Percentiles rank a stretch among this genome's conserved stretches.
These are phyloP conservation scores for Leucosporidium scottii DNA, from an alignment of 768 basidiomycete genomes.

Conservation along the genomic window DNA sequence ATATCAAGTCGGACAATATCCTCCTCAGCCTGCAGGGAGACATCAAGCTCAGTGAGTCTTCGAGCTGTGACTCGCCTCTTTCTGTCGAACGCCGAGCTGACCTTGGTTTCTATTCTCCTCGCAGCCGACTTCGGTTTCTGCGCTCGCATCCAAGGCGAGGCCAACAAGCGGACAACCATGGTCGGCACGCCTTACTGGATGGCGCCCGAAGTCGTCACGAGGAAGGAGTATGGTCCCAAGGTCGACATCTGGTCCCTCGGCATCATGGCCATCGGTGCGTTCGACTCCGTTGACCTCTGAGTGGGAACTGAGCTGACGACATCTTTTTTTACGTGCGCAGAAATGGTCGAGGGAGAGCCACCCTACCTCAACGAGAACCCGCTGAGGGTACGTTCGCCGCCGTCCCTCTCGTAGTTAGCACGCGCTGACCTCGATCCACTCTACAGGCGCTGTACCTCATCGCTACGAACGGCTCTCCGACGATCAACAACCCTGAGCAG, in stretches of 20 bases:
- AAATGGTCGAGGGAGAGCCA: slow-evolving; percentile 92
- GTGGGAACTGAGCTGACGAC: not conserved
- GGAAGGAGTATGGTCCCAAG: slow-evolving; percentile 86
- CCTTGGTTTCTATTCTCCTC: not conserved
- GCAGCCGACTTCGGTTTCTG: slow-evolving; percentile 86
- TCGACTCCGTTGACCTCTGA: not conserved
- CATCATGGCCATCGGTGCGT: slow-evolving; percentile 68
- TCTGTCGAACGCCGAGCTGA: not conserved
- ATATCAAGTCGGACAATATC: slow-evolving; percentile 99
- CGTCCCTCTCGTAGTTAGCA: not conserved
- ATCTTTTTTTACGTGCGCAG: slow-evolving; percentile 39
- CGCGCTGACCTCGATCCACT: slow-evolving; percentile 58
- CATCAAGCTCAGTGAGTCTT: slow-evolving; percentile 86
- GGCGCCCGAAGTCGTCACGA: slow-evolving; percentile 88
- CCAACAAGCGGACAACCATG: slow-evolving; percentile 89
- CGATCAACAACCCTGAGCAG: slow-evolving; percentile 81
- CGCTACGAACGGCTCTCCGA: slow-evolving; percentile 95
- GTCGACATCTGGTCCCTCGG: slow-evolving; percentile 98
- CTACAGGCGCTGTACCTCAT: slow-evolving; percentile 90
- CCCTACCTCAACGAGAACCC: slow-evolving; percentile 74
- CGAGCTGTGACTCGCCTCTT: slow-evolving; percentile 1
- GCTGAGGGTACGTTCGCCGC: not conserved
- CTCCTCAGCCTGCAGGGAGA: slow-evolving; percentile 85
- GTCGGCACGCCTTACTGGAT: slow-evolving; percentile 99
- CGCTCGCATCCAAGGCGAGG: slow-evolving; percentile 64